phyloP scores from a whole-genome alignment of 23 red algal species.

The Gracilaria domingensis region DNA sequence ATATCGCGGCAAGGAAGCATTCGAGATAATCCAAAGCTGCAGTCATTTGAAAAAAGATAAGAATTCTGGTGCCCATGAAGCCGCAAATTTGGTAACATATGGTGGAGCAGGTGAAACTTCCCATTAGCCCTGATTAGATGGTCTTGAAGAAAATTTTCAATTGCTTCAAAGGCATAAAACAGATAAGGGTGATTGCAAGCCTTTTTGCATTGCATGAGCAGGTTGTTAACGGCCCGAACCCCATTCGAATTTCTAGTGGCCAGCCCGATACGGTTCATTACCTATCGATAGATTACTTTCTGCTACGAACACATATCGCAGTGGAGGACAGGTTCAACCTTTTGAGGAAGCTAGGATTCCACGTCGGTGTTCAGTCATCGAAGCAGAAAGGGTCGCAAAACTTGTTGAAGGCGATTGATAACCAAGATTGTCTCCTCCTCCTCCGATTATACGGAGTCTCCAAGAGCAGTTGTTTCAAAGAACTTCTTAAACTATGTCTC shows the following conservation, averaged over 20 bases:
- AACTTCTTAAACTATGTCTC: conserved; percentile 96
- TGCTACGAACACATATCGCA: conserved; percentile 97
- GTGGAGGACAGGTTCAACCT: conserved; percentile 86
- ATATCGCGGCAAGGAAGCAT: conserved; percentile 70
- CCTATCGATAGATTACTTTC: conserved; percentile 86
- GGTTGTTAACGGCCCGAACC: conserved; percentile 79
- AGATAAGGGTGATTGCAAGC: conserved; percentile 97
- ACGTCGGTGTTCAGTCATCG: conserved; percentile 92
- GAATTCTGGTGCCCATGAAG: conserved; percentile 80
- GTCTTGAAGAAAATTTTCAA: conserved; percentile 70
- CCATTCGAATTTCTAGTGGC: conserved; percentile 65
- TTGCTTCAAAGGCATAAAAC: conserved; percentile 86
- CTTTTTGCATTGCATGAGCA: conserved; percentile 96
- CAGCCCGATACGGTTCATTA: conserved; percentile 62
- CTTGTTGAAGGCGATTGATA: conserved; percentile 96
- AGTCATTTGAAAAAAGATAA: conserved; percentile 99
- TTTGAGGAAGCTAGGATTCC: conserved; percentile 88
- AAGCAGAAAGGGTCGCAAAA: conserved; percentile 93
- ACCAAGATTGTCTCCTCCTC: conserved; percentile 93
- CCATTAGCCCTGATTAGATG: conserved; percentile 87
- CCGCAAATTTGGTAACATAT: conserved; percentile 86
- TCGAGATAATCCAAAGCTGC: conserved; percentile 88
- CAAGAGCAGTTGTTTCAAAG: conserved; percentile 78
- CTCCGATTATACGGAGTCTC: conserved; percentile 77
- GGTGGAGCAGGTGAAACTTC: conserved; percentile 90